These are phyloP conservation scores for Ochetophila trinervis DNA, from an alignment of 306 rosid genomes.

Conservation along the genomic window DNA sequence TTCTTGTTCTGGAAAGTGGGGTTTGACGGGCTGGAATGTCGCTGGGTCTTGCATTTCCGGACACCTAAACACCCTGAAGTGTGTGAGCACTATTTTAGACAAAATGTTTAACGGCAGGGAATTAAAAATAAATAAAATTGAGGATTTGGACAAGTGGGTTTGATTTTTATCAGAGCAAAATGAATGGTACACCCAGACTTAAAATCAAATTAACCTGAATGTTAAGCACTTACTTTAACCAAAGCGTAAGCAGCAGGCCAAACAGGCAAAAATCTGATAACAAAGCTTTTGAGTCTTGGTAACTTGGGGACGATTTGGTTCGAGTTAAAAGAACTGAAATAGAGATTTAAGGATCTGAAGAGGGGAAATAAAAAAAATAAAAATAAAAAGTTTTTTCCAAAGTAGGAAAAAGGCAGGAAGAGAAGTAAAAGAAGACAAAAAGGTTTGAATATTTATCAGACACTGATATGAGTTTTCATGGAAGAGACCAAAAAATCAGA, in stretches of 20 bases:
- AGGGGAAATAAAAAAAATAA: background rate
- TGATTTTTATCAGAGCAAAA: background rate
- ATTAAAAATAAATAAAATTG: background rate
- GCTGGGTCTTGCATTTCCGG: conserved; percentile 65
- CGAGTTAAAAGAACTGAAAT: background rate
- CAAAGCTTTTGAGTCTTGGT: background rate
- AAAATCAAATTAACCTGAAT: background rate
- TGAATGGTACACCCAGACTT: background rate
- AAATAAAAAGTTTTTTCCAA: conserved; percentile 35
- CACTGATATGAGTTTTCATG: conserved; percentile 13
- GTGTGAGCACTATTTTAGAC: background rate
- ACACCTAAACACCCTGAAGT: background rate
- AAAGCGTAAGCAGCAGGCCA: too few relatives aligned
- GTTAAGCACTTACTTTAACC: background rate
- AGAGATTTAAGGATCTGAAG: conserved; percentile 26
- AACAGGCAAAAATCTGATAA: too few relatives aligned
- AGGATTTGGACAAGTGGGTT: conserved; percentile 18
- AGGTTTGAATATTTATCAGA: conserved; percentile 27
- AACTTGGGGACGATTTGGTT: conserved; percentile 9
- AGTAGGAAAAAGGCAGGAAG: conserved; percentile 19
- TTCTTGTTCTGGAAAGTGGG: conserved; percentile 85
- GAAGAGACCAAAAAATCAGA: conserved; percentile 23
- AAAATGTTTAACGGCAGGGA: too few relatives aligned
- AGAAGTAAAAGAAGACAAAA: conserved; percentile 32
- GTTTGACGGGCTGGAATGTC: conserved; percentile 42